These are phyloP conservation scores for Combretum micranthum DNA, from an alignment of 345 rosid species.

Conservation along the genomic window DNA sequence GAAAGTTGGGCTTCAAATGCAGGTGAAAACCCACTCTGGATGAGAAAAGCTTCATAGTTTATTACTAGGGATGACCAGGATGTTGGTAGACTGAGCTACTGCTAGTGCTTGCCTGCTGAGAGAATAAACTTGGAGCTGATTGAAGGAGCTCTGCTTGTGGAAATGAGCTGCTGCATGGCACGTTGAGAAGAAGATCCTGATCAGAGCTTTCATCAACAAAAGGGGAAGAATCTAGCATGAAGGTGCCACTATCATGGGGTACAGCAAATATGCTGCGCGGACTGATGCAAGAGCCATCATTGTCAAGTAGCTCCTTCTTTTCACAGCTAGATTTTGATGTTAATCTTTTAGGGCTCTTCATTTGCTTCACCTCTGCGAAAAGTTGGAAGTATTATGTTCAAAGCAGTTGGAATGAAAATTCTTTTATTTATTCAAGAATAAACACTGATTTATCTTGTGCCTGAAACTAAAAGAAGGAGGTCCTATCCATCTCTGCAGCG, in stretches of 20 bases:
- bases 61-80: constrained; percentile 29
- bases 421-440: no score
- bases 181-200: constrained; percentile 78
- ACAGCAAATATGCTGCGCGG: constrained; percentile 71
- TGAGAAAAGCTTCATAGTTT: no score
- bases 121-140: constrained; percentile 32
- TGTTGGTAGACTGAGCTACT: constrained; percentile 50
- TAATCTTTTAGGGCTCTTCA: constrained; percentile 73
- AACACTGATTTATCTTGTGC: no score
- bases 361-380: constrained; percentile 47
- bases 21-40: constrained; percentile 17
- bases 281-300: constrained; percentile 66
- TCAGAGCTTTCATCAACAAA: constrained; percentile 60
- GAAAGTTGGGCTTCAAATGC: constrained; percentile 24
- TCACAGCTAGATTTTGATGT: constrained; percentile 43
- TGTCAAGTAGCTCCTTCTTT: constrained; percentile 55
- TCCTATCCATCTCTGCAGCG: no score
- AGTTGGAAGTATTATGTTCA: background rate
- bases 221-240: constrained; percentile 53
- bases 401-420: no score
- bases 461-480: no score
- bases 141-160: constrained; percentile 89
- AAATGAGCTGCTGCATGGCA: constrained; percentile 78
- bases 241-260: constrained; percentile 63
- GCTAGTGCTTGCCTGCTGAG: constrained; percentile 53